Conservation (phyloP, 805 yeast genomes). For the Cyberlindnera mrakii region DNA sequence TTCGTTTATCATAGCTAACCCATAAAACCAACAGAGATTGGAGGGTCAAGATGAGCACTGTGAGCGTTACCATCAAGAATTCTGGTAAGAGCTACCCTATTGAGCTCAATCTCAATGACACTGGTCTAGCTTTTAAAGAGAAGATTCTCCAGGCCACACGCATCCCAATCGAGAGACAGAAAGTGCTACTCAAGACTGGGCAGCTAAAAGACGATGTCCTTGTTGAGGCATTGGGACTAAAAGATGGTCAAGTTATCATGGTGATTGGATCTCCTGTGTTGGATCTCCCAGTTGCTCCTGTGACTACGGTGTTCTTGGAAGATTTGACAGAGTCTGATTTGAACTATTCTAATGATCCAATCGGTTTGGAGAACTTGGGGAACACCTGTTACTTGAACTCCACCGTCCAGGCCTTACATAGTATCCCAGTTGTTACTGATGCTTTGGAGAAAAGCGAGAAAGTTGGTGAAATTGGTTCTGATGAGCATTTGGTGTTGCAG, state of each 20-base stretch:
- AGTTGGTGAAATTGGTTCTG: slow-evolving; percentile 28
- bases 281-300: slow-evolving; percentile 48
- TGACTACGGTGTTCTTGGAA: slow-evolving; percentile 52
- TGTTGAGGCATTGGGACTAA: slow-evolving; percentile 43
- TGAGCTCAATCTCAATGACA: slow-evolving; percentile 22
- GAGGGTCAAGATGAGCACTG: slow-evolving; percentile 1
- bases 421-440: slow-evolving; percentile 66
- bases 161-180: slow-evolving; percentile 87
- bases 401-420: slow-evolving; percentile 79
- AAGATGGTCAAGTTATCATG: slow-evolving; percentile 68
- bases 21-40: slow-evolving; percentile 1
- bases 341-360: slow-evolving; percentile 47
- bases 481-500: slow-evolving; percentile 40
- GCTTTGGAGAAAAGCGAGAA: slow-evolving; percentile 45
- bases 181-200: slow-evolving; percentile 84
- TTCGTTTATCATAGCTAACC: neutral
- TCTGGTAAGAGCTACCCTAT: slow-evolving; percentile 61
- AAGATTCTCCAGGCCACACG: slow-evolving; percentile 68
- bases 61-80: slow-evolving; percentile 45
- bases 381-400: slow-evolving; percentile 95
- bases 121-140: slow-evolving; percentile 53
- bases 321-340: slow-evolving; percentile 48
- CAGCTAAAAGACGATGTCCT: slow-evolving; percentile 62
- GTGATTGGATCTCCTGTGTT: slow-evolving; percentile 87
- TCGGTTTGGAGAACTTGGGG: slow-evolving; percentile 90